phyloP scores from a whole-genome alignment of 1,139 yeast genomes.

The Suhomyces chickasaworum region DNA sequence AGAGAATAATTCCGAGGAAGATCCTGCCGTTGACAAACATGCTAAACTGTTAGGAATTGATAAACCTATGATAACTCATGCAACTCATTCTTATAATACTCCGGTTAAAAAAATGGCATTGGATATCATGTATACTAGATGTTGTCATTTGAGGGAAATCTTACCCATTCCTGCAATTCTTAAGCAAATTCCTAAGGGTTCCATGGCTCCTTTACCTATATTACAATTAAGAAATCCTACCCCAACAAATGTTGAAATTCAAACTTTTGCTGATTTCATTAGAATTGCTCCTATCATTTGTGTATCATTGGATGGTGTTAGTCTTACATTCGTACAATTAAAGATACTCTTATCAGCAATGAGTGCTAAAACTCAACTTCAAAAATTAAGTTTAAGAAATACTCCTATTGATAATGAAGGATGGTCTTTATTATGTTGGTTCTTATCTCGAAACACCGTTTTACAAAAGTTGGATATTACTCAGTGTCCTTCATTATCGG shows the following conservation, averaged over 20 bases:
- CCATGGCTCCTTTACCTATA: slow-evolving; percentile 66
- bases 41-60: slow-evolving; percentile 50
- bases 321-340: slow-evolving; percentile 63
- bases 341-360: slow-evolving; percentile 62
- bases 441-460: slow-evolving; percentile 60
- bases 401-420: slow-evolving; percentile 69
- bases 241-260: slow-evolving; percentile 73
- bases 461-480: slow-evolving; percentile 64
- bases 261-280: slow-evolving; percentile 73
- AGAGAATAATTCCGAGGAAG: slow-evolving; percentile 31
- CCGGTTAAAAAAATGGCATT: slow-evolving; percentile 53
- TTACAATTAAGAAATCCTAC: slow-evolving; percentile 69
- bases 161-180: slow-evolving; percentile 75
- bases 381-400: slow-evolving; percentile 69
- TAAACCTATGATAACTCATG: slow-evolving; percentile 46
- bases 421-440: slow-evolving; percentile 73
- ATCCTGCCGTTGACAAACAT: slow-evolving; percentile 42
- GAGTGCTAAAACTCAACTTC: slow-evolving; percentile 60
- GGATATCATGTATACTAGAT: slow-evolving; percentile 70
- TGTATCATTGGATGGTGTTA: slow-evolving; percentile 70
- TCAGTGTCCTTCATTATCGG: slow-evolving; percentile 64
- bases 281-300: slow-evolving; percentile 73
- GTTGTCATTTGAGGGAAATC: slow-evolving; percentile 74
- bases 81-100: slow-evolving; percentile 27
- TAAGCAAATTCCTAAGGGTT: slow-evolving; percentile 70